These are phyloP conservation scores for Phoma sp. DNA, from an alignment of 2,329 filamentous ascomycete genomes.

Conservation along the genomic window DNA sequence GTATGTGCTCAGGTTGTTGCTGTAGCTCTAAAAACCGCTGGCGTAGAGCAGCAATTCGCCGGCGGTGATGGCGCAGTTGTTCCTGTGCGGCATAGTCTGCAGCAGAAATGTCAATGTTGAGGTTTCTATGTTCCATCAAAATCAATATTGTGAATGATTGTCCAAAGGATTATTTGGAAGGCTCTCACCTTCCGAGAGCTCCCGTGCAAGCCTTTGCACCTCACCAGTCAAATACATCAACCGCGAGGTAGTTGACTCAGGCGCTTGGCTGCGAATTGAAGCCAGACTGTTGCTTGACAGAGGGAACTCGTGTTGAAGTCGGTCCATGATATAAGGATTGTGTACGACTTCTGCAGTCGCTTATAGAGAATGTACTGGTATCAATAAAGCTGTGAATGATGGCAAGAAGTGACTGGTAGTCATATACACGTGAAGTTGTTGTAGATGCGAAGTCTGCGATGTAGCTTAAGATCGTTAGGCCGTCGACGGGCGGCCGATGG, in stretches of 20 bases:
- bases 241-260: too few species aligned
- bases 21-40: neutral
- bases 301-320: neutral
- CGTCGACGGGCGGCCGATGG: neutral
- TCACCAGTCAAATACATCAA: neutral
- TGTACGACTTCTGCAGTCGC: neutral
- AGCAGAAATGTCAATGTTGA: too few species aligned
- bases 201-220: constrained; percentile 2
- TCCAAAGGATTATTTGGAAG: neutral
- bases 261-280: neutral
- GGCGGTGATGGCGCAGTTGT: neutral
- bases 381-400: neutral
- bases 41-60: neutral
- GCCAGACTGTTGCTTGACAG: neutral
- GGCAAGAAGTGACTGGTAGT: neutral
- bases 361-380: neutral
- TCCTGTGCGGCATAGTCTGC: too few species aligned
- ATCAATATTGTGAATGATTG: too few species aligned
- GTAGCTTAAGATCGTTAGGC: neutral
- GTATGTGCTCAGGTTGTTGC: neutral
- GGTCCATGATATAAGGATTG: neutral
- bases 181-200: constrained; percentile 2
- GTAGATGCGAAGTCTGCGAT: neutral
- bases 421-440: neutral
- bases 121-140: too few species aligned